Base-by-base conservation (phyloP, 2,329 filamentous ascomycete genomes). In the Diaporthe helianthi region DNA sequence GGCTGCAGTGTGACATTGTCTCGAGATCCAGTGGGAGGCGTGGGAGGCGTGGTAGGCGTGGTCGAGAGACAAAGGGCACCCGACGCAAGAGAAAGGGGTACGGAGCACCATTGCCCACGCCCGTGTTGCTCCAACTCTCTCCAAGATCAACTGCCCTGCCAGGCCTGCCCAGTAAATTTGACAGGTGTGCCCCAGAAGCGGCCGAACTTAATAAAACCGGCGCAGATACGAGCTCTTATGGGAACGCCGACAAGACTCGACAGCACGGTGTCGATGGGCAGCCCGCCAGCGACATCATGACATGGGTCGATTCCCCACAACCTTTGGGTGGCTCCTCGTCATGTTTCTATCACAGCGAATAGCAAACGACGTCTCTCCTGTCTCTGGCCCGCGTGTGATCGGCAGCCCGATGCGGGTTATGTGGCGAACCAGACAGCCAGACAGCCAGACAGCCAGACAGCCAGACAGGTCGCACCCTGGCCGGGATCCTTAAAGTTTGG, bases 221-320 rank as follows among this genome's bases (percentile, higher is more conserved):
- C 58, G 58, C 58, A 49, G 58, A 63, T 63, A 63, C 58, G 58
- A 63, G 58, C 44, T 63, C 58, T 36, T n/a, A 49, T 63, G 58
- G 44, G 44, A 33, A 24, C 13, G n/a, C 58, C 41, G 58, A 61
- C 41, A 19, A 19, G 41, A 22, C 38, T 47, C 24, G 26, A 36
- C 58, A 19, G 58, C 58, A 36, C 58, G 41, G 58, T 38, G 26
- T 61, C 41, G 58, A 61, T 61, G 58, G 58, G 19, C 46, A 47
- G 41, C 19, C 58, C 41, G 41, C n/a, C n/a, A n/a, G n/a, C n/a
- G n/a, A n/a, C n/a, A n/a, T n/a, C n/a, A n/a, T n/a, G n/a, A 12
- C 44, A 49, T 63, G 58, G 44, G 58, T 49, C 58, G 58, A 63
- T 63, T 63, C 58, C 58, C 58, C 58, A 63, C 58, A 63, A 49